Conservation (phyloP, 305 asterid genomes). For the Withania somnifera region DNA sequence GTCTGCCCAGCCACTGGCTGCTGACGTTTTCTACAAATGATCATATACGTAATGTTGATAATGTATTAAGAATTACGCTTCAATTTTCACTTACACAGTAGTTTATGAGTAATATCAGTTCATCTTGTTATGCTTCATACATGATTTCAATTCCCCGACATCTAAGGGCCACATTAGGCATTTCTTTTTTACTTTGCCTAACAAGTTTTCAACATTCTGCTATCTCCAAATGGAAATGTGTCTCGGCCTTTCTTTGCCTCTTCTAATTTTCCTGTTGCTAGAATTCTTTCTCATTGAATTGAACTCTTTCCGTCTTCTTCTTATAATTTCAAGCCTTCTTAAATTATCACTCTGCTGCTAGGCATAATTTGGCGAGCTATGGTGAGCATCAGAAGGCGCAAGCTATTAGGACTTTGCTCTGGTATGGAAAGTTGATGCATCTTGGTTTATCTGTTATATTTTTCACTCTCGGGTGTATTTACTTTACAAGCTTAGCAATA, state of each 20-base stretch:
- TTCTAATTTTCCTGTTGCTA: not conserved
- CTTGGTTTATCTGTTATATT: not conserved
- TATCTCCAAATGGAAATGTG: not conserved
- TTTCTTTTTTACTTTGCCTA: not conserved
- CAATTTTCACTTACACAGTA: not conserved
- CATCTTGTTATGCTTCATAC: not conserved
- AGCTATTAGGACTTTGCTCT: constrained; percentile 53
- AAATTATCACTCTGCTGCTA: constrained; percentile 8
- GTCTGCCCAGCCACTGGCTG: not conserved
- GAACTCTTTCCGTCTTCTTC: not conserved
- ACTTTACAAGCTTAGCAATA: not conserved
- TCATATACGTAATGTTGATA: not conserved
- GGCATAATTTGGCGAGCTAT: constrained; percentile 31
- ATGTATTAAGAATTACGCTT: not conserved
- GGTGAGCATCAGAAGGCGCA: constrained; percentile 96
- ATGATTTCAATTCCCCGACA: not conserved
- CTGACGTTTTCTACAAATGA: not conserved
- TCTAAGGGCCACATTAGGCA: not conserved
- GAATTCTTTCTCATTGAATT: no score
- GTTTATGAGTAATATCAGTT: no score
- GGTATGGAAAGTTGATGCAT: constrained; percentile 30
- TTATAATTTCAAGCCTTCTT: not conserved
- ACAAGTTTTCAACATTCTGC: not conserved
- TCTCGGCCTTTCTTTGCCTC: not conserved
- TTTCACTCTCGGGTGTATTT: not conserved